Base-by-base conservation (phyloP, 2,329 filamentous ascomycete species). In the Aspergillus arachidicola region DNA sequence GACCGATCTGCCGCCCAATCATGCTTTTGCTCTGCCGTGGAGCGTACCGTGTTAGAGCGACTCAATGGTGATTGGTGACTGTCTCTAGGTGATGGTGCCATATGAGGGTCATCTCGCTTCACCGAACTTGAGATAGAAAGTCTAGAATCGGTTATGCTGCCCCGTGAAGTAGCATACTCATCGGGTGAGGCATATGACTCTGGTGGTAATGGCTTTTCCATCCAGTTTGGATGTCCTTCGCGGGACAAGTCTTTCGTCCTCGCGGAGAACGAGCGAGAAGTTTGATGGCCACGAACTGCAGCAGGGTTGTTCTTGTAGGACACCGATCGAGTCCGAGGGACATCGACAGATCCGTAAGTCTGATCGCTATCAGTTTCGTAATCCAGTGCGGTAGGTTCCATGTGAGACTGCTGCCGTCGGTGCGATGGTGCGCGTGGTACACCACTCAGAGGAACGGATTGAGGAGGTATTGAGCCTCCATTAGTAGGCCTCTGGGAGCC, bases 1-100 rank as follows among this genome's bases (percentile, higher is more conserved):
- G 94, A 98, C 72, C 91, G 88, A 75, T 96, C 91, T 62, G 90
- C 85, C 72, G 94, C 91, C 79, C 91, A 87, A 60, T 84, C 82
- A 63, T 76, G 72, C 66, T 77, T 73, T 45, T 74, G 68, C 6
- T 73, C 72, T 2, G 68, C 64, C 38, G 70, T 66, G 38, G 76
- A 76, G 36, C 66, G 73, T 21, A 69, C 63, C 7, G 73, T 75
- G 53, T 72, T 75, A 19, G 75, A 77, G 53, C 75, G 74, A 66
- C 66, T 74, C 7, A 73, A 65, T 5, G 70, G 64, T 6, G 72
- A 66, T 16, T 59, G 50, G 26, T 69, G 68, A 57, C 58, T 72
- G 36, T 63, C 69, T 28, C 65, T 57, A 53, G 64, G 62, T 26
- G 67, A 59, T 21, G 64, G 59, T 34, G 57, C 51, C 46, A 64